A percentile compares a stretch with the other conserved stretches of the same genome.
phyloP scores from a whole-genome alignment of 2,329 filamentous ascomycete species.

The Bipolaris victoriae region DNA sequence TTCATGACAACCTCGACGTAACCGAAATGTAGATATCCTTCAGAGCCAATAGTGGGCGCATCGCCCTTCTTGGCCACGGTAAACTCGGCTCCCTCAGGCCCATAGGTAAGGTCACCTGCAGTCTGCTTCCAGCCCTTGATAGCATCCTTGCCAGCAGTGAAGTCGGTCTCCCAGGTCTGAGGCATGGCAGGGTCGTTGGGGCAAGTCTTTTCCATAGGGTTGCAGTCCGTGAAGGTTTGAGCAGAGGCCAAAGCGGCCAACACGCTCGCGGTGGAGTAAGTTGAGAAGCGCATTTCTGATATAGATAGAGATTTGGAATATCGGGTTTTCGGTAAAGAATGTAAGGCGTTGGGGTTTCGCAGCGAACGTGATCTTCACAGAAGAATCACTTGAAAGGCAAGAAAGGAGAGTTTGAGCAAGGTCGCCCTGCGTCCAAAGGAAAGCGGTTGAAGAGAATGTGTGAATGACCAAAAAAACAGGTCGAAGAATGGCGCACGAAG shows the following conservation, averaged over 20 bases:
- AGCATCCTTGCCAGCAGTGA: slow-evolving; percentile 49
- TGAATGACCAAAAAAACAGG: slow-evolving; percentile 23
- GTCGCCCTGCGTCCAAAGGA: slow-evolving; percentile 40
- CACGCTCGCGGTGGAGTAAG: slow-evolving; percentile 36
- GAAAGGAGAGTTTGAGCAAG: slow-evolving; percentile 37
- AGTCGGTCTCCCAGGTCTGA: slow-evolving; percentile 51
- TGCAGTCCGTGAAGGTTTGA: slow-evolving; percentile 55
- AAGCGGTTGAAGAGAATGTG: slow-evolving; percentile 32
- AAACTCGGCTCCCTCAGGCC: slow-evolving; percentile 56
- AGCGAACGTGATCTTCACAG: slow-evolving; percentile 39
- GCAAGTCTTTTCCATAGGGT: slow-evolving; percentile 53
- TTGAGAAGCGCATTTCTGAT: slow-evolving; percentile 42
- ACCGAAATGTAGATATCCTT: slow-evolving; percentile 87
- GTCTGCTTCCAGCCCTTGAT: slow-evolving; percentile 50
- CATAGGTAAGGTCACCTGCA: slow-evolving; percentile 53
- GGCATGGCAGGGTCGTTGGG: slow-evolving; percentile 54
- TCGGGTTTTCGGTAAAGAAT: background rate
- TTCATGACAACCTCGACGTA: slow-evolving; percentile 79
- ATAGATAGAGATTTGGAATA: slow-evolving; percentile 5
- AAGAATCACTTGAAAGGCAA: slow-evolving; percentile 26
- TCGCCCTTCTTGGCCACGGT: slow-evolving; percentile 56
- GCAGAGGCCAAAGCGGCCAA: slow-evolving; percentile 46
- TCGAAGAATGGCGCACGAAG: too few species aligned
- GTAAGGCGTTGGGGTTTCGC: slow-evolving; percentile 4
- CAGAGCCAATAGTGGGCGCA: slow-evolving; percentile 71